Evolutionary conservation across 2,329 filamentous ascomycete species (phyloP).

Genomic region (Hypoxylon sp.): DNA sequence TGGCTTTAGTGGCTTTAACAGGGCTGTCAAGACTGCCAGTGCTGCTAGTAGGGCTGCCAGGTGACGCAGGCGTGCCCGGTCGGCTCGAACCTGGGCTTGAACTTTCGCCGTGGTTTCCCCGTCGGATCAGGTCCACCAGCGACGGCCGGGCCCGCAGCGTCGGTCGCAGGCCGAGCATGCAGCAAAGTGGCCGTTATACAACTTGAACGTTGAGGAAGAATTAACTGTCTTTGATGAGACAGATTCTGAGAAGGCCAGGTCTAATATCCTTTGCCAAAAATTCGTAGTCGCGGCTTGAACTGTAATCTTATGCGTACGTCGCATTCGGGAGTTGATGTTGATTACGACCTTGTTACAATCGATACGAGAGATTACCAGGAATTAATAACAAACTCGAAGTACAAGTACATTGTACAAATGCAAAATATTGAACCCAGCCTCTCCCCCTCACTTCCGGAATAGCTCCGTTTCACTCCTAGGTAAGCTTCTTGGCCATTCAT

Average conservation of each 20-base stretch:
- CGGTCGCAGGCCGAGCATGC: constrained; percentile 67
- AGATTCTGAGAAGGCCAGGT: constrained; percentile 5
- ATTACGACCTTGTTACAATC: constrained; percentile 27
- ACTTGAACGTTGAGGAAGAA: constrained; percentile 20
- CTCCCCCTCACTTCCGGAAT: constrained; percentile 26
- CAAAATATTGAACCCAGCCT: constrained; percentile 4
- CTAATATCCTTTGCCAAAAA: constrained; percentile 11
- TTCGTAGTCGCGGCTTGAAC: constrained; percentile 7
- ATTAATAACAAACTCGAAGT: constrained; percentile 15
- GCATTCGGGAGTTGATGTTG: constrained; percentile 37
- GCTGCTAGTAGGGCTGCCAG: constrained; percentile 36
- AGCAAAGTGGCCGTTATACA: constrained; percentile 41
- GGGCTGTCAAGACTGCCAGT: constrained; percentile 25
- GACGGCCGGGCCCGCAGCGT: constrained; percentile 68
- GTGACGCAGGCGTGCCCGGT: constrained; percentile 49
- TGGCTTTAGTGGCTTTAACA: constrained; percentile 35
- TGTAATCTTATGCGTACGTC: constrained; percentile 26
- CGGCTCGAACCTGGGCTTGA: constrained; percentile 45
- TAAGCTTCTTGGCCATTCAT: constrained; percentile 7
- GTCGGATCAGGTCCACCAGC: constrained; percentile 65
- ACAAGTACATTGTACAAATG: constrained; percentile 24
- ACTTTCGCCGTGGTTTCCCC: constrained; percentile 50
- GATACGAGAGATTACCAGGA: constrained; percentile 26
- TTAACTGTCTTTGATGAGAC: constrained; percentile 11
- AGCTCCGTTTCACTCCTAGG: constrained; percentile 13